These are phyloP conservation scores for Curvularia verruculosa DNA, from an alignment of 2,329 filamentous ascomycete species.

Conservation along the genomic window DNA sequence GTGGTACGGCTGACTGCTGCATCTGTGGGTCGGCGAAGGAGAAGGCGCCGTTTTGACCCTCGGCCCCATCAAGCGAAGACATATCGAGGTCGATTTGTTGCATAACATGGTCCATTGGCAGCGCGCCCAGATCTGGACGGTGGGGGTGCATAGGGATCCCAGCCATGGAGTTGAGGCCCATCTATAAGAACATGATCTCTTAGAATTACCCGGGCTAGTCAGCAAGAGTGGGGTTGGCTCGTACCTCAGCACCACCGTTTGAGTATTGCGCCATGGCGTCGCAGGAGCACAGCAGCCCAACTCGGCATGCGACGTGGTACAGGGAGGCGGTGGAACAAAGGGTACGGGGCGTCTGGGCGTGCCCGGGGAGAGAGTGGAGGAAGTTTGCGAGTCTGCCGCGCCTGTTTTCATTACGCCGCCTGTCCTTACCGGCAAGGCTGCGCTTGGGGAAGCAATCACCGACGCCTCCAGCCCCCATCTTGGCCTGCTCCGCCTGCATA, in stretches of 20 bases:
- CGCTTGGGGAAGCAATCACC: conserved; percentile 8
- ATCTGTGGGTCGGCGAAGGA: conserved; percentile 36
- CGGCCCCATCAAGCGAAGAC: conserved; percentile 42
- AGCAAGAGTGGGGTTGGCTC: conserved; percentile 14
- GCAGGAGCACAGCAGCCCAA: conserved; percentile 7
- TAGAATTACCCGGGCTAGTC: conserved; percentile 22
- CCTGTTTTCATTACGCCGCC: conserved; percentile 13
- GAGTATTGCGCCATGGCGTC: conserved; percentile 46
- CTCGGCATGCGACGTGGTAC: conserved; percentile 6
- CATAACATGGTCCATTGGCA: conserved; percentile 55
- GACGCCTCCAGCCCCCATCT: conserved; percentile 1
- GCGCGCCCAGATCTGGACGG: conserved; percentile 31
- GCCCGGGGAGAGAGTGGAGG: conserved; percentile 6
- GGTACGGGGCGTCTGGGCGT: conserved; percentile 14
- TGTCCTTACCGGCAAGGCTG: conserved; percentile 1
- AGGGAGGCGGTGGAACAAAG: conserved; percentile 6
- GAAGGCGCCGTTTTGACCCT: conserved; percentile 29
- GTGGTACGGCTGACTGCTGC: conserved; percentile 32
- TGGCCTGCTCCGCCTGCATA: not conserved
- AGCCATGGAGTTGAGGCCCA: conserved; percentile 36
- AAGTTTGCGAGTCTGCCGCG: conserved; percentile 11
- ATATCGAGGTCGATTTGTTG: conserved; percentile 53
- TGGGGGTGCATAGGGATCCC: conserved; percentile 36
- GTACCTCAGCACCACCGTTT: conserved; percentile 44
- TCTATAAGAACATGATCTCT: conserved; percentile 34